These are phyloP conservation scores for Exophiala phaeomuriformis DNA, from an alignment of 2,329 filamentous ascomycete species.

Conservation along the genomic window DNA sequence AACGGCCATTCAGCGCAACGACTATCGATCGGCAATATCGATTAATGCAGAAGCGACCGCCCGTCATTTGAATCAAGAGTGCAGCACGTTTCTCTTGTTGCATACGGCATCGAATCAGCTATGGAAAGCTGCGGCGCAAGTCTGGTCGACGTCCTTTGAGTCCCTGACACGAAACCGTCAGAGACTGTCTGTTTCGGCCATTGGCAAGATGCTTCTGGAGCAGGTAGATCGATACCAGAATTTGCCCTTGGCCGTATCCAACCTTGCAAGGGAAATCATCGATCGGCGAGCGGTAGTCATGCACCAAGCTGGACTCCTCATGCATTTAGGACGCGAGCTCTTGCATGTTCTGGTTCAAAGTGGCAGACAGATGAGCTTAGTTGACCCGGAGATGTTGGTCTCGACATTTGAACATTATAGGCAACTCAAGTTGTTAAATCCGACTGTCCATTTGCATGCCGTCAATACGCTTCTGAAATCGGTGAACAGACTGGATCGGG, in stretches of 20 bases:
- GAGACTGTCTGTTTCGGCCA: constrained; percentile 8
- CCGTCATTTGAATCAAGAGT: constrained; percentile 26
- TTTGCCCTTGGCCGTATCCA: constrained; percentile 12
- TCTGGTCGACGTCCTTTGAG: constrained; percentile 29
- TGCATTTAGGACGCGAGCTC: constrained; percentile 6
- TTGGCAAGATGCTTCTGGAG: constrained; percentile 5
- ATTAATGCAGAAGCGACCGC: constrained; percentile 38
- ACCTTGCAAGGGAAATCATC: constrained; percentile 7
- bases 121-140: constrained; percentile 31
- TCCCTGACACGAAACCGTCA: constrained; percentile 4
- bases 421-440: constrained; percentile 2
- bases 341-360: constrained; percentile 14
- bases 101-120: constrained; percentile 30
- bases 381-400: constrained; percentile 19
- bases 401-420: constrained; percentile 16
- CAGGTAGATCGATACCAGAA: constrained; percentile 10
- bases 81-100: constrained; percentile 31
- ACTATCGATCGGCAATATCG: constrained; percentile 29
- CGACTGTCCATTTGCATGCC: constrained; percentile 16
- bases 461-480: constrained; percentile 30
- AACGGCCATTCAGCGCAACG: constrained; percentile 12
- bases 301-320: constrained; percentile 8
- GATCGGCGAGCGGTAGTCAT: constrained; percentile 7
- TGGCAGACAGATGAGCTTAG: constrained; percentile 14
- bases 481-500: constrained; percentile 25